phyloP scores from a whole-genome alignment of 306 rosid genomes.

The Lagenaria siceraria region DNA sequence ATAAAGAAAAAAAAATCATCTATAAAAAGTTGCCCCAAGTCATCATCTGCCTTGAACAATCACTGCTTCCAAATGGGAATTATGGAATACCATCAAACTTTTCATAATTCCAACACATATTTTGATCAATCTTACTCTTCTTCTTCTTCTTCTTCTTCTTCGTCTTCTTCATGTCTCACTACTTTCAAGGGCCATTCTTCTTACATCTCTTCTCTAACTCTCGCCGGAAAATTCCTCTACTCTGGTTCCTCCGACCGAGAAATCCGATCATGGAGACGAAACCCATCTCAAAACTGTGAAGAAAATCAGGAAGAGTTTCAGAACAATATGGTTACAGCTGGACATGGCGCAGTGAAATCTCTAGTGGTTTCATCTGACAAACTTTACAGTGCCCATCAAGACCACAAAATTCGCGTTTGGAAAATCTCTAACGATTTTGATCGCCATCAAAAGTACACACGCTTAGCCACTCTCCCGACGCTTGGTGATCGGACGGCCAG shows the following conservation, averaged over 20 bases:
- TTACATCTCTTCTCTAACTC: slow-evolving; percentile 49
- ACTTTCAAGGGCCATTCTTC: slow-evolving; percentile 46
- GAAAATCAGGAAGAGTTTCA: neutral
- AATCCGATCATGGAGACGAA: slow-evolving; percentile 44
- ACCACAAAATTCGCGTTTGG: slow-evolving; percentile 85
- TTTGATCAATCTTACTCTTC: neutral
- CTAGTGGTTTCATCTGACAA: slow-evolving; percentile 43
- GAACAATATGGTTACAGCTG: slow-evolving; percentile 26
- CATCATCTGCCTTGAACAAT: slow-evolving; percentile 4
- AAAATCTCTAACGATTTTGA: slow-evolving; percentile 19
- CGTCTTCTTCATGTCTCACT: slow-evolving; percentile 38
- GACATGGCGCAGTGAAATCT: slow-evolving; percentile 76
- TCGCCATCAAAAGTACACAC: slow-evolving; percentile 35
- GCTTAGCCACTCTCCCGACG: slow-evolving; percentile 71
- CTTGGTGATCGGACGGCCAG: slow-evolving; percentile 48
- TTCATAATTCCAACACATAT: neutral
- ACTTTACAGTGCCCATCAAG: slow-evolving; percentile 85
- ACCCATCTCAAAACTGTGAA: slow-evolving; percentile 9
- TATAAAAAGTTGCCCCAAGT: neutral
- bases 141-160: slow-evolving; percentile 17
- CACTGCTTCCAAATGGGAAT: slow-evolving; percentile 20
- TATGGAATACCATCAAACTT: slow-evolving; percentile 42
- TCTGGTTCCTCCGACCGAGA: slow-evolving; percentile 63
- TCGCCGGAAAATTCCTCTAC: slow-evolving; percentile 48
- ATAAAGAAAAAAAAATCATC: neutral